A percentile compares a stretch with the other conserved stretches of the same genome.
These are phyloP conservation scores for Phaseolus lunatus DNA, from an alignment of 306 rosid species.

Conservation along the genomic window DNA sequence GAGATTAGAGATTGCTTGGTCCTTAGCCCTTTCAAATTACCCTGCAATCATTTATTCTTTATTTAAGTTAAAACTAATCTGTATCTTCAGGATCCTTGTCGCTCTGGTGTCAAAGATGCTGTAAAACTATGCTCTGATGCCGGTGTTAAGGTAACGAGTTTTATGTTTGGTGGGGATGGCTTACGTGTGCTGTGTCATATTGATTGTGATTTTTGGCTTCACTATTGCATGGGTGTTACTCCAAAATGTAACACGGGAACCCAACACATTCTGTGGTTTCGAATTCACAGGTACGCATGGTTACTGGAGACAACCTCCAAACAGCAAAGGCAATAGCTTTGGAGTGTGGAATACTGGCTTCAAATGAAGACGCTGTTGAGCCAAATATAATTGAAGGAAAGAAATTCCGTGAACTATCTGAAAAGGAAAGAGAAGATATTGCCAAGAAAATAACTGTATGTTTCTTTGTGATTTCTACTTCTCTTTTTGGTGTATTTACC, in stretches of 20 bases:
- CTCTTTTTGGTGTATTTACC: neutral
- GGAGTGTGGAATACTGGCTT: constrained; percentile 92
- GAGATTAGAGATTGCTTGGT: constrained; percentile 30
- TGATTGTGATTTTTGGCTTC: constrained; percentile 35
- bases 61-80: constrained; percentile 32
- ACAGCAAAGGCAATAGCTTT: constrained; percentile 96
- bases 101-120: constrained; percentile 80
- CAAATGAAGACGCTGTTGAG: constrained; percentile 72
- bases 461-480: constrained; percentile 30
- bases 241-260: constrained; percentile 41
- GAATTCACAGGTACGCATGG: constrained; percentile 88
- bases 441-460: constrained; percentile 76
- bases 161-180: constrained; percentile 37
- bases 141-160: constrained; percentile 85
- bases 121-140: constrained; percentile 76
- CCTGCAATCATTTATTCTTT: constrained; percentile 40
- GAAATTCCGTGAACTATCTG: constrained; percentile 75
- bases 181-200: constrained; percentile 35
- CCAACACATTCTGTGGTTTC: constrained; percentile 38
- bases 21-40: constrained; percentile 25
- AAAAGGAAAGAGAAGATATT: constrained; percentile 76
- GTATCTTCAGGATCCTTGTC: constrained; percentile 87
- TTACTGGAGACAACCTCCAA: constrained; percentile 94
- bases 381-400: constrained; percentile 91
- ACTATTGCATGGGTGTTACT: constrained; percentile 26